phyloP scores from a whole-genome alignment of 176 grass and related monocot genomes.

The Metroxylon sagu region DNA sequence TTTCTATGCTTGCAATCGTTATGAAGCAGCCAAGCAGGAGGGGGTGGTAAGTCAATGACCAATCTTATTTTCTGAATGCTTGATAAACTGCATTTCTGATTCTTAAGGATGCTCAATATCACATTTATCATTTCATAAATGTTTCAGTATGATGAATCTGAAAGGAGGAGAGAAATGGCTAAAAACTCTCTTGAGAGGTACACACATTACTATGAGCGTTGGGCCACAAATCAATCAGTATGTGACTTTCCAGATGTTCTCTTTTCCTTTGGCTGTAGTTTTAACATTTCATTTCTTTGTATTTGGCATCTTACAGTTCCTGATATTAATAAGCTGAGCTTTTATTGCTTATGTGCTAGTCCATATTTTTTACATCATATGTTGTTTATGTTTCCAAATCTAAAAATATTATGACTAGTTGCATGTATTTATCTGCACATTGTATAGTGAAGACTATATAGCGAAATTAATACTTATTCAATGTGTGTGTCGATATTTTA shows the following conservation, averaged over 20 bases:
- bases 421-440: too few relatives aligned
- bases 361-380: too few relatives aligned
- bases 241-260: constrained; percentile 13
- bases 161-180: constrained; percentile 99
- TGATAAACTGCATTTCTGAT: too few relatives aligned
- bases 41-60: constrained; percentile 52
- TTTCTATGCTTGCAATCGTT: constrained; percentile 99
- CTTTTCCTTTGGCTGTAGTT: neutral
- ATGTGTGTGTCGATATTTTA: too few relatives aligned
- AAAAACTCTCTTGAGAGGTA: constrained; percentile 99
- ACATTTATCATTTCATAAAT: constrained; percentile 17
- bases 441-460: too few relatives aligned
- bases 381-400: too few relatives aligned
- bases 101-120: neutral
- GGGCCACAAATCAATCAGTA: constrained; percentile 99
- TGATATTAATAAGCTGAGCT: too few relatives aligned
- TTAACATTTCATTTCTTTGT: too few relatives aligned
- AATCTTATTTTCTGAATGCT: constrained; percentile 9
- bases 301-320: too few relatives aligned
- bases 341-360: too few relatives aligned
- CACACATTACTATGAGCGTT: constrained; percentile 98
- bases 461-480: too few relatives aligned
- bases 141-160: constrained; percentile 95
- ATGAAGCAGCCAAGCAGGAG: constrained; percentile 97
- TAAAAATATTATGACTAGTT: too few relatives aligned